These are phyloP conservation scores for Lindgomyces ingoldianus DNA, from an alignment of 495 filamentous ascomycete genomes.

Conservation along the genomic window DNA sequence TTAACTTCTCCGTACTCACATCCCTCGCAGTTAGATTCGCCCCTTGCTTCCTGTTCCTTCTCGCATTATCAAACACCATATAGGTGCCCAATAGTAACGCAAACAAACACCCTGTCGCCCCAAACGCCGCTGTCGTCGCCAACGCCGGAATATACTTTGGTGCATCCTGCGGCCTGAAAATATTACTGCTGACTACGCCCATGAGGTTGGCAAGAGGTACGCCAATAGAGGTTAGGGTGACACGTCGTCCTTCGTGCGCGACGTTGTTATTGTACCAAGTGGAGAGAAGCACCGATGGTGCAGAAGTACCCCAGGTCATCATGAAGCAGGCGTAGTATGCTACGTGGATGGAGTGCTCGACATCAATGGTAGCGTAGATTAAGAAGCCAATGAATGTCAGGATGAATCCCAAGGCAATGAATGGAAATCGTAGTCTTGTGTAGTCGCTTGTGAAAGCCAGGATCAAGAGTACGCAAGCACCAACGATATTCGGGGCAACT, in stretches of 20 bases:
- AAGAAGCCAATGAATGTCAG: constrained; percentile 76
- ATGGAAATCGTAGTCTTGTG: constrained; percentile 67
- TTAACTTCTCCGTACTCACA: constrained; percentile 66
- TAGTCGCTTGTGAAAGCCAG: constrained; percentile 68
- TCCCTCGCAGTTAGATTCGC: constrained; percentile 62
- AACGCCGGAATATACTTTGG: constrained; percentile 76
- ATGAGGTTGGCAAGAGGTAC: constrained; percentile 80
- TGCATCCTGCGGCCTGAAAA: constrained; percentile 69
- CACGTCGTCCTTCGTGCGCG: constrained; percentile 70
- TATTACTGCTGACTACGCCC: constrained; percentile 72
- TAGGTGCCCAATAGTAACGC: constrained; percentile 61
- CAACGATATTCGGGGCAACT: constrained; percentile 66
- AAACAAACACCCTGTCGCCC: constrained; percentile 61
- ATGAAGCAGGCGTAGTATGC: constrained; percentile 80
- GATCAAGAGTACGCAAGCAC: constrained; percentile 68
- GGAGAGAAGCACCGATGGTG: constrained; percentile 56
- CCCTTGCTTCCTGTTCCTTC: constrained; percentile 63
- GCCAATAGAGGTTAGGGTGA: constrained; percentile 69
- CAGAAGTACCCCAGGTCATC: constrained; percentile 75
- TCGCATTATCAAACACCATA: constrained; percentile 71
- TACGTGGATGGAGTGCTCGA: constrained; percentile 57
- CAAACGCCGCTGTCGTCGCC: constrained; percentile 72
- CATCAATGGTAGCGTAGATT: constrained; percentile 71
- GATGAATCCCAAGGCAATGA: constrained; percentile 70
- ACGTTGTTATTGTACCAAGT: constrained; percentile 65